Base-by-base conservation (phyloP, 805 yeast species). In the Metschnikowia sp. region DNA sequence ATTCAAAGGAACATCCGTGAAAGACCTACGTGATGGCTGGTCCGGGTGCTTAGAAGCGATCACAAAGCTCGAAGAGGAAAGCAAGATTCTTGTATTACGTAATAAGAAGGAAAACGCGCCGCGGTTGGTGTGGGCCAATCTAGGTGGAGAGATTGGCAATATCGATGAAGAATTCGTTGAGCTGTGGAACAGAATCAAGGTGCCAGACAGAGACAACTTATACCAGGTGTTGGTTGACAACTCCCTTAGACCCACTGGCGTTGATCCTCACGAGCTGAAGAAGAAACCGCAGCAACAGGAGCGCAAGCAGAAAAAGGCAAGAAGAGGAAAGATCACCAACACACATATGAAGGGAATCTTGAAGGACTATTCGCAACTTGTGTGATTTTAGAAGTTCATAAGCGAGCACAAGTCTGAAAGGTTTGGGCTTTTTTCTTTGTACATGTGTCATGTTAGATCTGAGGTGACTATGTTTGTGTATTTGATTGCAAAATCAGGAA, bases 301-400 rank as follows among this genome's bases (percentile, higher is more conserved):
- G 54, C 81, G 86, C 65, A 92, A 90, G 69, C 90, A 86, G 64
- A 89, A 89, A 79, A 91, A 88, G 68, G 88, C 95, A 42, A 82
- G 98, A 68, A 80, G 90, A 62, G 95, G 96, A 39, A 94, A 90
- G 74, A 81, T 94, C 60, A 94, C 99, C 10, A 94, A 94, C 66
- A 85, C 96, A 2, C 99, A 94, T 68, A 86, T 94, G 95, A 85
- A 90, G 65, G 98, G 97, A 48, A 85, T 94, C 22, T 80, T 94
- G 62, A 89, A 87, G 68, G 99, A 94, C 62, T 94, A 90, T 50
- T 67, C 76, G 10, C 75, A 69, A 48, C 49, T 70, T 38, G 73
- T 66, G 6, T 68, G 33, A 39, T 5, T 15, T 15, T 15, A 15
- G 3, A 15, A 15, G 18, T 15, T 15, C 18, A 15, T 15, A 3